These are phyloP conservation scores for Jacaranda mimosifolia DNA, from an alignment of 257 asterid species.

Conservation along the genomic window DNA sequence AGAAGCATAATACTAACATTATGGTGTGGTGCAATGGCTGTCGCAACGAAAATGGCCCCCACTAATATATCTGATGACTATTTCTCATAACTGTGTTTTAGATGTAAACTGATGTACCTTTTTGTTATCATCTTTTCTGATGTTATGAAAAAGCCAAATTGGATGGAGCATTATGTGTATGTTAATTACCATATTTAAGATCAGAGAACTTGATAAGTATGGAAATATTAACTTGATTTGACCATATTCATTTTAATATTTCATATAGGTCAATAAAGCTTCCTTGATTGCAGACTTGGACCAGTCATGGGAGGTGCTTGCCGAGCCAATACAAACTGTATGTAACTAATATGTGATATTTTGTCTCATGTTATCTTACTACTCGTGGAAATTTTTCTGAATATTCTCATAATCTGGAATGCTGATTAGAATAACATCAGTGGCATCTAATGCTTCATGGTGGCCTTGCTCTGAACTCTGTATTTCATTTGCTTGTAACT, in stretches of 20 bases:
- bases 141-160: neutral
- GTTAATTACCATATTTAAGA: neutral
- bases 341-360: conserved; percentile 32
- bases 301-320: conserved; percentile 92
- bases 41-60: neutral
- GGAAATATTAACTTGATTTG: neutral
- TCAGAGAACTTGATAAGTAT: neutral
- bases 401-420: neutral
- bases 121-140: neutral
- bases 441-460: neutral
- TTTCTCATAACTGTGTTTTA: neutral
- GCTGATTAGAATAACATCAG: neutral
- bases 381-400: neutral
- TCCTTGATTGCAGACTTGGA: conserved; percentile 69
- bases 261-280: conserved; percentile 76
- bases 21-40: too few species aligned
- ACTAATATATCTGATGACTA: neutral
- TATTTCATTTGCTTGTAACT: neutral
- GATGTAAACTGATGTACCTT: neutral
- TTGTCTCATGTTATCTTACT: conserved; percentile 8
- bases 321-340: conserved; percentile 98
- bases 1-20: too few species aligned
- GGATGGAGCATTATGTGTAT: neutral
- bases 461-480: neutral
- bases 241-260: conserved; percentile 8